Percentiles rank a stretch among this genome's conserved stretches.
Evolutionary conservation across 225 moss, liverwort and hornwort species (phyloP).

Genomic region (Thuidium tamariscinum): DNA sequence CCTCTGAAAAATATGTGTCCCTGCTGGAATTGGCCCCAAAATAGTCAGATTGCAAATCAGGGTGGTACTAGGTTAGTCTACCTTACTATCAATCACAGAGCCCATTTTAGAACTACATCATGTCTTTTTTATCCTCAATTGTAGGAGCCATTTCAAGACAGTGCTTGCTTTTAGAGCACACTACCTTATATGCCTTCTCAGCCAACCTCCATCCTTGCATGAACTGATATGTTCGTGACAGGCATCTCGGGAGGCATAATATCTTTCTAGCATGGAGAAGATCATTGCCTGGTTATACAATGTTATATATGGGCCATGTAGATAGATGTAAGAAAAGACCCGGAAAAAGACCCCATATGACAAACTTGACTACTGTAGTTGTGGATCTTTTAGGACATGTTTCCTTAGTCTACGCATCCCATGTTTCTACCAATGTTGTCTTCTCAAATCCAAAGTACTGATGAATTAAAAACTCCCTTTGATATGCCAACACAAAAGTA

Average conservation of each 20-base stretch:
- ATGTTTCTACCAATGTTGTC: neutral
- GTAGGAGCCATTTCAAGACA: too few species aligned
- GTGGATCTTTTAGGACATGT: neutral
- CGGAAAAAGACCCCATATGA: neutral
- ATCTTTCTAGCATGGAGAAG: rapidly evolving
- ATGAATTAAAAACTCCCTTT: too few species aligned
- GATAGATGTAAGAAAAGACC: rapidly evolving
- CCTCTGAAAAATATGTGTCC: too few species aligned
- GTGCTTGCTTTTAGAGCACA: too few species aligned
- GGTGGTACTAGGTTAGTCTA: too few species aligned
- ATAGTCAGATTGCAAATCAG: too few species aligned
- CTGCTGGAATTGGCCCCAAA: too few species aligned
- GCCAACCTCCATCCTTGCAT: neutral
- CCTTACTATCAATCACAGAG: too few species aligned
- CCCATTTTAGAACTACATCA: too few species aligned
- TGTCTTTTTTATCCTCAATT: too few species aligned
- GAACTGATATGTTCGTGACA: too few species aligned
- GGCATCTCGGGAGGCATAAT: neutral
- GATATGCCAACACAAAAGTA: neutral
- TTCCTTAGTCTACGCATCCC: neutral
- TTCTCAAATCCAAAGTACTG: too few species aligned
- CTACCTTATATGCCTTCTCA: neutral
- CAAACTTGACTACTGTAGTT: neutral
- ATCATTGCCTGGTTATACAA: neutral
- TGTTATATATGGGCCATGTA: rapidly evolving